Evolutionary conservation across 176 grass and related monocot genomes (phyloP).

Genomic region (Aegilops bicornis): DNA sequence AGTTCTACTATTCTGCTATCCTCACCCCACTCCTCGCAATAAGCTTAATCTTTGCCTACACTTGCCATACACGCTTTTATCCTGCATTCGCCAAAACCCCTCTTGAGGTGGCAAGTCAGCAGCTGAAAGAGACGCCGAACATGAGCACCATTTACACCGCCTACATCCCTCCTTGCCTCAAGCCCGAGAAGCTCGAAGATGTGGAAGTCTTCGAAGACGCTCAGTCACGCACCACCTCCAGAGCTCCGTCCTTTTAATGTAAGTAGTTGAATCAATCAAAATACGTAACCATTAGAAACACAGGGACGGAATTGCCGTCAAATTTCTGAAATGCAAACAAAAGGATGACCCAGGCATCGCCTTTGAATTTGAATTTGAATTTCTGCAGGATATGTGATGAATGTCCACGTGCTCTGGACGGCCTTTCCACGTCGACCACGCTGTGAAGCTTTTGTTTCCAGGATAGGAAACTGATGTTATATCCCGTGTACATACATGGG

Average conservation of each 20-base stretch:
- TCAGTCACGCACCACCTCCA: conserved; percentile 48
- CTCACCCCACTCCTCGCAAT: conserved; percentile 45
- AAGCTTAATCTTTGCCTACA: conserved; percentile 59
- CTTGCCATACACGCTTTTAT: conserved; percentile 69
- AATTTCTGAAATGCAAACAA: not conserved
- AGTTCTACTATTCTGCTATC: conserved; percentile 24
- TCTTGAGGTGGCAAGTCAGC: conserved; percentile 53
- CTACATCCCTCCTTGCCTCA: conserved; percentile 70
- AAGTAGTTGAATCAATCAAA: not conserved
- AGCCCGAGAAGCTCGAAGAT: conserved; percentile 70
- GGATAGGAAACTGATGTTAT: conserved; percentile 21
- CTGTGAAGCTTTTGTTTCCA: not conserved
- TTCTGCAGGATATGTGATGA: conserved; percentile 13
- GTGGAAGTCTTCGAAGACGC: conserved; percentile 67
- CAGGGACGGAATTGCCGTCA: not conserved
- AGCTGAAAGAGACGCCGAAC: conserved; percentile 63
- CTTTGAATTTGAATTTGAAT: not conserved
- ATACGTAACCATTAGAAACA: too few relatives aligned
- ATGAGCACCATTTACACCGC: conserved; percentile 66
- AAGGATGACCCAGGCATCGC: not conserved
- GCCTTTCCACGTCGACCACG: not conserved
- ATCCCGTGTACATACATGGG: conserved; percentile 21
- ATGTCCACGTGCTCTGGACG: not conserved
- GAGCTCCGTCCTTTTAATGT: conserved; percentile 60
- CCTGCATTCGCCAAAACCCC: conserved; percentile 61